Base-by-base conservation (phyloP, 1,284 basidiomycete species). In the Spongispora temasekensis region DNA sequence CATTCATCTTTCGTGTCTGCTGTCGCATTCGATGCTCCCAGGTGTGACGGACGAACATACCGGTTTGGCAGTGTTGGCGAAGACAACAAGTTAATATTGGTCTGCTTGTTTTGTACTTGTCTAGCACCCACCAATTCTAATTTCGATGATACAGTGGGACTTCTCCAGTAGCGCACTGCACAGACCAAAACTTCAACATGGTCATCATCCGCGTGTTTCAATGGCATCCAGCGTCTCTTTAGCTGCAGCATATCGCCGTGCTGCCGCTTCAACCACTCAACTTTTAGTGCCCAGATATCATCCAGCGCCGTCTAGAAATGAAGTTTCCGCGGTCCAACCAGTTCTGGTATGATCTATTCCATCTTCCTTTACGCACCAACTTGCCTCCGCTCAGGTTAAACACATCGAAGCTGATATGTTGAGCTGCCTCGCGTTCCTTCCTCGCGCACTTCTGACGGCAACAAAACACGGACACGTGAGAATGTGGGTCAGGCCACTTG, bases 1-100 rank as follows among this genome's bases (percentile, higher is more conserved):
- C 97, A 99, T 72, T 91, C 94, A 0, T 96, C 94, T 2, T 98
- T 97, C 71, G 93, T 99, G 5, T 91, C 93, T 0, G 83, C 87
- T 3, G 83, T 98, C 10, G 90, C 92, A 0, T 99, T 98, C 72
- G 97, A 99, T 75, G 88, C 92, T 15, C 81, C 88, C 55, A 84
- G 90, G 25, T 92, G 91, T 67, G 93, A 96, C 66, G 91, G 90
- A 27, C 83, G 94, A 48, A 93, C 91, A 37, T 96, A 96, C 72
- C 84, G 94, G 12, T 97, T 98, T 68, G 94, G 91, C 2, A 94
- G 91, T 67, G 93, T 97, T 1, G 95, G 94, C 30, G 95, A 97
- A 74, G 95, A 98, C 71, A 96, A 95, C 73, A 95, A 95, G 72
- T 73, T 97, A 7, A 91, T 97, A 53, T 73, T 97, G 66, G 93